Base-by-base conservation (phyloP, 257 asterid species). In the Nicotiana knightiana region DNA sequence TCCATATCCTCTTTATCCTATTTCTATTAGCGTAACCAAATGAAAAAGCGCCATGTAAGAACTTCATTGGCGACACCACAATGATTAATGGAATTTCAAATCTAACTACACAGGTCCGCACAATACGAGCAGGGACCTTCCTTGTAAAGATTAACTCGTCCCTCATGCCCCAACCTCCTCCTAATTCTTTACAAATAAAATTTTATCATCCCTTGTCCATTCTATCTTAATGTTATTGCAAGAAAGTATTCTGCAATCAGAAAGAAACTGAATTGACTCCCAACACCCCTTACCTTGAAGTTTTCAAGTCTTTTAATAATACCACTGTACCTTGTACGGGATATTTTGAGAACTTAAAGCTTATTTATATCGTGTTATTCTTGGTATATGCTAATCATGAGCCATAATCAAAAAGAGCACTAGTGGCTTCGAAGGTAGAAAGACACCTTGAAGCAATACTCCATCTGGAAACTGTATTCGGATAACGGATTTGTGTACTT, bases 381-480 rank as follows among this genome's bases (percentile, higher is more conserved):
- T n/a, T n/a, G 18, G 57, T 71, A 46, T 6, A 12, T 46, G 39
- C 37, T 24, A 46, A 46, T 24, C 7, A 21, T 70, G 30, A 9
- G 77, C 33, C 57, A 68, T 26, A 67, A 68, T 94, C 93, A 48
- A 93, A 94, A 43, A 96, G 91, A 87, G 90, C 84, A 18, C 88
- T 87, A 57, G 99, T 32, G 87, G 87, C 86, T 94, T 97, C 6
- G 84, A 88, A 30, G 99, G 94, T 46, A 91, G 87, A 89, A 96
- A 96, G 65, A 90, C 85, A 76, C 96, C 98, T 86, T 96, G 98
- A 83, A 96, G 98, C 75, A 94, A 93, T 70, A 93, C 94, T 67
- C 97, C 97, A 84, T 96, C 98, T 39, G 97, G 99, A 85, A 96
- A 96, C 89, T 93, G 98, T 67, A 93, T 64, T 76, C 99, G 86